A percentile compares a stretch with the other conserved stretches of the same genome.
phyloP scores from a whole-genome alignment of 306 rosid species.

The Clitoria ternatea region DNA sequence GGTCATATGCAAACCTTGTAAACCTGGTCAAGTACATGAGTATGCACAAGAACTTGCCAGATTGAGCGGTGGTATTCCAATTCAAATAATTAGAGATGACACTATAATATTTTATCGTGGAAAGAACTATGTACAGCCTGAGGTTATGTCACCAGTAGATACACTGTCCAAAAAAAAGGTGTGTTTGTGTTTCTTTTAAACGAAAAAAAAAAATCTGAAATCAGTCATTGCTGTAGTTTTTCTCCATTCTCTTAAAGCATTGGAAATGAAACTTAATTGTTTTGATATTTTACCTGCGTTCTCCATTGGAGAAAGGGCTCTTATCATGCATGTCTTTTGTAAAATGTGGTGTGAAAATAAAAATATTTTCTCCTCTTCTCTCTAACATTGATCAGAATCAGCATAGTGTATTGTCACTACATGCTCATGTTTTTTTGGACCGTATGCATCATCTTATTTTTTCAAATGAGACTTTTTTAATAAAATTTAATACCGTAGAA shows the following conservation, averaged over 20 bases:
- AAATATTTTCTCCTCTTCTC: background rate
- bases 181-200: conserved; percentile 17
- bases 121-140: conserved; percentile 75
- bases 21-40: conserved; percentile 82
- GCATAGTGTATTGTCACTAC: background rate
- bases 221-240: background rate
- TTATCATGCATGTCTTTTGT: background rate
- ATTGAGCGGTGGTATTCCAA: conserved; percentile 87
- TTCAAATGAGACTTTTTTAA: background rate
- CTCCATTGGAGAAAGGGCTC: background rate
- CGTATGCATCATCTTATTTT: background rate
- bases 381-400: background rate
- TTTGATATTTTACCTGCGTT: conserved; percentile 7
- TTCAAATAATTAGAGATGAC: conserved; percentile 78
- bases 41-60: conserved; percentile 83
- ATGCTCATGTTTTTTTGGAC: background rate
- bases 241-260: background rate
- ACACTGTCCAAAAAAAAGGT: conserved; percentile 91
- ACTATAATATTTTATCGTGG: conserved; percentile 84
- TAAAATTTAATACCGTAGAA: background rate
- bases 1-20: conserved; percentile 80
- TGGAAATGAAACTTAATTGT: background rate
- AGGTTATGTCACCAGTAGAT: conserved; percentile 82
- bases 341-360: background rate
- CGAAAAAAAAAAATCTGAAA: background rate